These are phyloP conservation scores for Echeveria elegans DNA, from an alignment of 164 flowering plant species.

Conservation along the genomic window DNA sequence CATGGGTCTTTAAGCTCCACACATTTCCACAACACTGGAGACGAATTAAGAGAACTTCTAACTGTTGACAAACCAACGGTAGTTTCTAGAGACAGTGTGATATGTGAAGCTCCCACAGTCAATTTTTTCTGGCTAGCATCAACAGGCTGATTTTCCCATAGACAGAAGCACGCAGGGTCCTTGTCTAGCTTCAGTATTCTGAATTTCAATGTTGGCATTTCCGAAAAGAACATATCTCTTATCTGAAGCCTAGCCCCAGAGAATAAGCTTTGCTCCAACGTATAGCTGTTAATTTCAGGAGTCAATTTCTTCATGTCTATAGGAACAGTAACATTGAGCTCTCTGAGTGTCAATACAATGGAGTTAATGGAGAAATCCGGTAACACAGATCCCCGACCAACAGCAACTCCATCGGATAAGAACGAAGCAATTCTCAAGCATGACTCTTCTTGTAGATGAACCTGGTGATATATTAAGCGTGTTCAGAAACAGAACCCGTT, in stretches of 20 bases:
- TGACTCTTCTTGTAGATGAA: constrained; percentile 92
- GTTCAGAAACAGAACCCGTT: not conserved
- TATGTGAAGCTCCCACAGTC: constrained; percentile 49
- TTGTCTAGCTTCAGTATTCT: constrained; percentile 69
- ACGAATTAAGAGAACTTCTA: constrained; percentile 19
- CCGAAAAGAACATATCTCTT: constrained; percentile 48
- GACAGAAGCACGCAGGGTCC: constrained; percentile 93
- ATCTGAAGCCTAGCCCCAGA: constrained; percentile 88
- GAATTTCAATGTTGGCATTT: constrained; percentile 56
- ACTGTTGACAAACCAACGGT: constrained; percentile 15
- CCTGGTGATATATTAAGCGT: constrained; percentile 29
- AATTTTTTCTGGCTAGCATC: constrained; percentile 89
- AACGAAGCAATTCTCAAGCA: constrained; percentile 86
- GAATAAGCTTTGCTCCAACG: constrained; percentile 31
- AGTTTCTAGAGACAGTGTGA: constrained; percentile 71
- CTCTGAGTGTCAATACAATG: constrained; percentile 48
- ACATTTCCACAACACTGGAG: constrained; percentile 64
- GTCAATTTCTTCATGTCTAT: constrained; percentile 25
- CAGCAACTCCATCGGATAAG: constrained; percentile 85
- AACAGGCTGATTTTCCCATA: constrained; percentile 87
- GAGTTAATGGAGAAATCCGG: constrained; percentile 87
- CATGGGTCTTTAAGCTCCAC: constrained; percentile 68
- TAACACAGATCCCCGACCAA: constrained; percentile 61
- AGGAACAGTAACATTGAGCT: constrained; percentile 70
- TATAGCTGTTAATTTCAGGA: constrained; percentile 10